Conservation (phyloP, 75 land plant species). For the Sequoia sempervirens region DNA sequence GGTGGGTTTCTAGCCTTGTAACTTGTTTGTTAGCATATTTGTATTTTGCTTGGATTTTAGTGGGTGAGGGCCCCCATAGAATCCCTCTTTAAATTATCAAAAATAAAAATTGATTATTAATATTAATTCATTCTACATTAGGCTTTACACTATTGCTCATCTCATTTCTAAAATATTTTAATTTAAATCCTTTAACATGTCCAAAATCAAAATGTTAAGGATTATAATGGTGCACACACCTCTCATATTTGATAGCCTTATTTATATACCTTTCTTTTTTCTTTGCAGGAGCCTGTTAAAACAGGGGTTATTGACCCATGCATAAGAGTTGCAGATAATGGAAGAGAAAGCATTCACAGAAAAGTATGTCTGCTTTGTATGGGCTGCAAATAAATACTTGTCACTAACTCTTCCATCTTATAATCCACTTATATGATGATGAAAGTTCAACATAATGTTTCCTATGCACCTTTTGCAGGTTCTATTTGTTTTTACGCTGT, state of each 20-base stretch:
- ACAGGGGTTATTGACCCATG: slow-evolving; percentile 73
- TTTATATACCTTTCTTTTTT: background rate
- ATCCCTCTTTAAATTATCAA: too few species aligned
- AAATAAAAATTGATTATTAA: background rate
- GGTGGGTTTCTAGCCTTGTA: too few species aligned
- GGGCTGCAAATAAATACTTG: too few species aligned
- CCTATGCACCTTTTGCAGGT: slow-evolving; percentile 29
- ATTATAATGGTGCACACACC: background rate
- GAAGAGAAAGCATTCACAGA: slow-evolving; percentile 61
- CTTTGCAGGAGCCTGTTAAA: slow-evolving; percentile 64
- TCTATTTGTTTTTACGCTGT: slow-evolving; percentile 75
- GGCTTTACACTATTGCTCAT: background rate
- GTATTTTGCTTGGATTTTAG: too few species aligned
- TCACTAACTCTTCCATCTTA: background rate
- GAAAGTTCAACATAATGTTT: background rate
- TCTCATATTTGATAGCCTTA: background rate
- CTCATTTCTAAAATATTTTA: background rate
- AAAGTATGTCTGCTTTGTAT: slow-evolving; percentile 32
- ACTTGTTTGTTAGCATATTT: too few species aligned
- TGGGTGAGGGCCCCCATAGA: too few species aligned
- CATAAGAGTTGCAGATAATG: slow-evolving; percentile 78
- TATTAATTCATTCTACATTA: background rate
- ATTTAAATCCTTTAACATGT: background rate
- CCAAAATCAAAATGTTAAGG: background rate
- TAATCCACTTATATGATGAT: background rate